Evolutionary conservation across 2,329 filamentous ascomycete genomes (phyloP), one percentile per base, ranked within the genome.

Genomic region (Neofusicoccum ribis): DNA sequence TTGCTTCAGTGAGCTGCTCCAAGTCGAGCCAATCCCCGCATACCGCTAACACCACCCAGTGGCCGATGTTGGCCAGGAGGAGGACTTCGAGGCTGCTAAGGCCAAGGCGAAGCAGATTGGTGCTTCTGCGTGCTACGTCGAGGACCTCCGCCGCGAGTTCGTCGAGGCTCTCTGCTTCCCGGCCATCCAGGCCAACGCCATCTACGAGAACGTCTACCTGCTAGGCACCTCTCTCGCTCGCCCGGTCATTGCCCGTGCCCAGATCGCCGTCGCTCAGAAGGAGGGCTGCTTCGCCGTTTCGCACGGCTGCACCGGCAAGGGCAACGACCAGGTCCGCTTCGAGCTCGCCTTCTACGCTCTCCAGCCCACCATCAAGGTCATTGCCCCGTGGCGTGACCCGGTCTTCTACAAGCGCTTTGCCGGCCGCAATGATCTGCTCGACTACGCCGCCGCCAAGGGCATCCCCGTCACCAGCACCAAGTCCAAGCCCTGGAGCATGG

Each of bases 161-260:
- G 86, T 95, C 70, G 89, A 93, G 71, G 86, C 94, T 81, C 84
- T 95, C 50, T 90, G 89, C 83, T 93, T 89, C 85, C 89, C 86
- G 61, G 91, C 91, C 67, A 86, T 95, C 68, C 89, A 92, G 79
- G 91, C 88, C 80, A 86, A 85, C 71, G 84, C 83, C 68, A 75
- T 77, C 61, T 81, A 82, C 74, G 79, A 92, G 82, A 88, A 88
- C 74, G 81, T 84, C 68, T 88, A 88, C 79, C 82, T 87, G 52
- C 81, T 88, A 47, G 63, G 86, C 67, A 89, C 87, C 63, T 83
- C 82, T 49, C 83, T 91, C 67, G 89, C 89, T 68, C 86, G 89
- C 65, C 89, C 89, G 47, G 85, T 91, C 76, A 91, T 91, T 71
- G 89, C 89, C 68, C 83, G 88, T 67, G 85, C 85, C 52, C 86